phyloP scores from a whole-genome alignment of 441 rosid genomes.

The Mallotus japonicus region DNA sequence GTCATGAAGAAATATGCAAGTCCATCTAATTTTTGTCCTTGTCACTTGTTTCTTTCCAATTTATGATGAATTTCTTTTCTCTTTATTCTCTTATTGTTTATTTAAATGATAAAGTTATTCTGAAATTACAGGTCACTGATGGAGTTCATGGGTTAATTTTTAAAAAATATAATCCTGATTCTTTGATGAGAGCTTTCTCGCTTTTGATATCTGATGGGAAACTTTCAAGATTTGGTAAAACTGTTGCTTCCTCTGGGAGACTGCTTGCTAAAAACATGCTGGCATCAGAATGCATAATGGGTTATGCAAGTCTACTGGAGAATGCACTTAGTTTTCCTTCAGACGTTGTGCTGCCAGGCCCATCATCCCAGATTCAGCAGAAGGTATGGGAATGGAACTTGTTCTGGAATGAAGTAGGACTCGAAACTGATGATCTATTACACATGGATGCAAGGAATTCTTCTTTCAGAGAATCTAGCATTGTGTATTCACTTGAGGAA shows the following conservation, averaged over 20 bases:
- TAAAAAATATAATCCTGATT: constrained; percentile 63
- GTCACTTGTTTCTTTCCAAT: constrained; percentile 23
- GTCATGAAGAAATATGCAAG: constrained; percentile 77
- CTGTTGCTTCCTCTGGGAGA: constrained; percentile 80
- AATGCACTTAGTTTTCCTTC: constrained; percentile 77
- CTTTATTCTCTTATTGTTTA: constrained; percentile 4
- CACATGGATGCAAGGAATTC: constrained; percentile 33
- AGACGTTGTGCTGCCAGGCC: constrained; percentile 66
- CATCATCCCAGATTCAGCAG: constrained; percentile 60
- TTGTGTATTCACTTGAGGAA: constrained; percentile 67
- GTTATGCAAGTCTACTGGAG: constrained; percentile 81
- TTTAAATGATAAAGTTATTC: constrained; percentile 17
- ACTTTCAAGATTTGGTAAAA: constrained; percentile 68
- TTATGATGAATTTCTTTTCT: constrained; percentile 9
- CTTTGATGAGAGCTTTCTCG: constrained; percentile 70
- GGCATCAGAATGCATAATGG: constrained; percentile 74
- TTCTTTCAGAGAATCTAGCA: constrained; percentile 41
- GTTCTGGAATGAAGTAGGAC: constrained; percentile 46
- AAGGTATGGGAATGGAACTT: constrained; percentile 83
- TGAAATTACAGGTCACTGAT: constrained; percentile 60
- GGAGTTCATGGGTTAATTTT: constrained; percentile 68
- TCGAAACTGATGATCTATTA: constrained; percentile 34
- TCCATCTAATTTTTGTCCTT: constrained; percentile 18
- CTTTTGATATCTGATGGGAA: constrained; percentile 72
- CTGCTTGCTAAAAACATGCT: constrained; percentile 73